phyloP scores from a whole-genome alignment of 441 rosid genomes.

The Hypseocharis bilobata region DNA sequence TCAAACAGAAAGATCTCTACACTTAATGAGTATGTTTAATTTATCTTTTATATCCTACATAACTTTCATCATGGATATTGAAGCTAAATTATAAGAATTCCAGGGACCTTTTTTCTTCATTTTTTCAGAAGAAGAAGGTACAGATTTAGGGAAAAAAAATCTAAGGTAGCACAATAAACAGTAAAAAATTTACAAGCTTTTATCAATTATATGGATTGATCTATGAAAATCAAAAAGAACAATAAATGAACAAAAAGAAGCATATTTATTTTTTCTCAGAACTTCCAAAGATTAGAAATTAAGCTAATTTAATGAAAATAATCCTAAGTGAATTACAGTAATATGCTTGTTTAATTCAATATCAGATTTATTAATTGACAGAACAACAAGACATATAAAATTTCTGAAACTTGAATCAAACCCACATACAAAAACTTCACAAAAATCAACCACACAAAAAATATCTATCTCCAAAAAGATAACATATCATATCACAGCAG shows the following conservation, averaged over 20 bases:
- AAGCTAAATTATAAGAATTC: background rate
- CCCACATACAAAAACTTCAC: background rate
- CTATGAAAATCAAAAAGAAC: background rate
- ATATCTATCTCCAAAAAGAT: background rate
- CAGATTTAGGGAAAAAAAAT: conserved; percentile 1
- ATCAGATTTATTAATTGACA: background rate
- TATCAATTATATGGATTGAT: conserved; percentile 5
- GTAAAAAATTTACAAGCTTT: conserved; percentile 1
- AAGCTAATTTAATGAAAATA: background rate
- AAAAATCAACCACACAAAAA: too few relatives aligned
- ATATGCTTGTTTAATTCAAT: background rate
- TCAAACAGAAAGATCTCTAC: conserved; percentile 3
- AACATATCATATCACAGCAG: too few relatives aligned
- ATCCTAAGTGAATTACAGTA: too few relatives aligned
- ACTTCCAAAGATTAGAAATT: background rate
- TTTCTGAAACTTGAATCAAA: background rate
- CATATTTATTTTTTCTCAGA: background rate
- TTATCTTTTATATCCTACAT: background rate
- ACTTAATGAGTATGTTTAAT: background rate
- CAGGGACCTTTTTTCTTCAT: too few relatives aligned
- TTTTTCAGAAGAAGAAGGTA: too few relatives aligned
- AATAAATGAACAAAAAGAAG: background rate
- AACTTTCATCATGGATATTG: background rate
- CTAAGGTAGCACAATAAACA: background rate
- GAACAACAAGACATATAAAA: background rate